These are phyloP conservation scores for Penicillium odoratum DNA, from an alignment of 495 filamentous ascomycete species.

Conservation along the genomic window DNA sequence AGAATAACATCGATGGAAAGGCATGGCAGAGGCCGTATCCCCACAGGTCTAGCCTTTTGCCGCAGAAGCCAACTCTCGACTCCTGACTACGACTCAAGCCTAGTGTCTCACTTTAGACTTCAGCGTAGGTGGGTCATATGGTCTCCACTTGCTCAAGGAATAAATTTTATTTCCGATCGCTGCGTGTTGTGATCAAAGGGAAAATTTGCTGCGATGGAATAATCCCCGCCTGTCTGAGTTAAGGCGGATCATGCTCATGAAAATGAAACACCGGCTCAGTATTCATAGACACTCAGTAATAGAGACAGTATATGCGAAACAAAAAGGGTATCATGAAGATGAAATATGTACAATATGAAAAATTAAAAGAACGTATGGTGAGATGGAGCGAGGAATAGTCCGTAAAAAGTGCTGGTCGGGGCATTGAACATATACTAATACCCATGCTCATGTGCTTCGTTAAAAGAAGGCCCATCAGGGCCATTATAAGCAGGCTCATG, in stretches of 20 bases:
- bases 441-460: too few relatives aligned
- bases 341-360: not conserved
- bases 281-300: not conserved
- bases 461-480: not conserved
- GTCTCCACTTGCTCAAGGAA: not conserved
- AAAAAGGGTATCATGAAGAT: not conserved
- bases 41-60: too few relatives aligned
- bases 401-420: not conserved
- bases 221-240: not conserved
- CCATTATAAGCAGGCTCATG: constrained; percentile 21
- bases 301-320: not conserved
- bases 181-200: not conserved
- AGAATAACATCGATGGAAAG: too few relatives aligned
- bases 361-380: not conserved
- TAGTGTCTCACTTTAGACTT: too few relatives aligned
- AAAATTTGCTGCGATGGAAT: not conserved
- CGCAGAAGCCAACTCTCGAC: too few relatives aligned
- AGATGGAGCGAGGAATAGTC: not conserved
- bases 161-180: not conserved
- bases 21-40: too few relatives aligned
- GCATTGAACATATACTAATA: too few relatives aligned
- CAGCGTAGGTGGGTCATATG: too few relatives aligned
- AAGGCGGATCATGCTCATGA: not conserved
- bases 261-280: not conserved
- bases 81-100: too few relatives aligned